Evolutionary conservation across 2,329 filamentous ascomycete genomes (phyloP).

Genomic region (Sphaerulina musiva): DNA sequence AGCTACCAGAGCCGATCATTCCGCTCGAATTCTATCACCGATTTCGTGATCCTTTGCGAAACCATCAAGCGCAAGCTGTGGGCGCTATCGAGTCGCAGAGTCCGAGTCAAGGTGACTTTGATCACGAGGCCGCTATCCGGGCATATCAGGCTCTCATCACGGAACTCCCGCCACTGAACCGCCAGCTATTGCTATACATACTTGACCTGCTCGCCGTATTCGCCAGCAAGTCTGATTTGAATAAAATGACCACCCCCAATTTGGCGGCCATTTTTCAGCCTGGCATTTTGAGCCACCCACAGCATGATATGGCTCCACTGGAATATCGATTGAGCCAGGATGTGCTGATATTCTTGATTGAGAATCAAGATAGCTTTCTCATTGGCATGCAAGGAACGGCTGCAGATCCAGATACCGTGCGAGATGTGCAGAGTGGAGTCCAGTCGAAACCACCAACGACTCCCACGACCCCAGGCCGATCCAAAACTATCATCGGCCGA

Average conservation of each 20-base stretch:
- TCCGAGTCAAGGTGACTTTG: conserved; percentile 67
- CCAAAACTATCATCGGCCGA: conserved; percentile 58
- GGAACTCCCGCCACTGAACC: conserved; percentile 83
- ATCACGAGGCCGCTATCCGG: conserved; percentile 67
- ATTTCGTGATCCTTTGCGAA: conserved; percentile 76
- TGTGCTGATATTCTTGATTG: conserved; percentile 93
- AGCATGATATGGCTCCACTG: conserved; percentile 88
- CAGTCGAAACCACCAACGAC: conserved; percentile 46
- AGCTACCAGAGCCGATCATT: conserved; percentile 92
- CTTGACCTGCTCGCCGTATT: conserved; percentile 94
- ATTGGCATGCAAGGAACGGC: conserved; percentile 98
- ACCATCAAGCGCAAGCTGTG: conserved; percentile 62
- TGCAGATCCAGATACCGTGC: conserved; percentile 74
- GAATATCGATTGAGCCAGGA: conserved; percentile 95
- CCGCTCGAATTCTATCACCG: conserved; percentile 86
- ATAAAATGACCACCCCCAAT: conserved; percentile 94
- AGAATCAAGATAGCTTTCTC: conserved; percentile 96
- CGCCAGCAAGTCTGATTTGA: conserved; percentile 90
- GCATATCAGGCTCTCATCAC: conserved; percentile 88
- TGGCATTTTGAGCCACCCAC: conserved; percentile 86
- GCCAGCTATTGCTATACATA: conserved; percentile 90
- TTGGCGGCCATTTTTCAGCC: conserved; percentile 96
- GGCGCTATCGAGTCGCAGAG: conserved; percentile 56
- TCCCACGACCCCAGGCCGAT: conserved; percentile 36
- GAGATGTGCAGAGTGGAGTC: conserved; percentile 63